These are phyloP conservation scores for Posidonia oceanica DNA, from an alignment of 116 monocot genomes.

Conservation along the genomic window DNA sequence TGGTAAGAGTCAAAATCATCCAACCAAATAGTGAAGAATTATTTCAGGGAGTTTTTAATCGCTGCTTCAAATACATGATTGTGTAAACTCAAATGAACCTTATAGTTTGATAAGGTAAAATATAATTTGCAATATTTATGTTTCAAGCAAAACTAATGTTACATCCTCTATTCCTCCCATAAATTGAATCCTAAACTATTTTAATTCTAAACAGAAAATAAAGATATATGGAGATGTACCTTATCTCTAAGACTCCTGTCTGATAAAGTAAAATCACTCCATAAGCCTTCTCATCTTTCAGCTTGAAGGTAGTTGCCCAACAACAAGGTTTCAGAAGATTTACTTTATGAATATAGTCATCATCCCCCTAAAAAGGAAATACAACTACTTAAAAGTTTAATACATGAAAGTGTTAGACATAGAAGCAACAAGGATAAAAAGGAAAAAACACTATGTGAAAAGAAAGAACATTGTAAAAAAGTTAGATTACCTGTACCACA, in stretches of 20 bases:
- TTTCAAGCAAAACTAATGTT: no score
- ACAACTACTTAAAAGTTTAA: neutral
- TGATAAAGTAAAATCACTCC: constrained; percentile 74
- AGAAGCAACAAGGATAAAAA: neutral
- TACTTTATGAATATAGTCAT: constrained; percentile 28
- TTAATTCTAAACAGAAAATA: no score
- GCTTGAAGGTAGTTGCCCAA: constrained; percentile 63
- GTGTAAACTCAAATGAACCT: no score
- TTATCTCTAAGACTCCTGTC: constrained; percentile 72
- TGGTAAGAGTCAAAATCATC: no score
- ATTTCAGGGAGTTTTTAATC: no score
- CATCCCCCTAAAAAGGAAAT: constrained; percentile 30
- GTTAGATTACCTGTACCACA: constrained; percentile 41
- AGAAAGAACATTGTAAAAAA: neutral
- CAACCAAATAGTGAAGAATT: no score
- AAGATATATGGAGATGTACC: constrained; percentile 22
- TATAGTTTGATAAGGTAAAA: no score
- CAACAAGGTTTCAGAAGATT: constrained; percentile 54
- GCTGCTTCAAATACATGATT: no score
- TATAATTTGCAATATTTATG: no score
- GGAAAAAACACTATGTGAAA: neutral
- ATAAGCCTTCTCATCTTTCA: constrained; percentile 30
- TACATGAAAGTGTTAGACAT: neutral
- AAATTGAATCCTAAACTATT: no score
- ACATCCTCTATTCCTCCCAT: no score